phyloP scores from a whole-genome alignment of 805 yeast genomes.

The Candida patagonica region DNA sequence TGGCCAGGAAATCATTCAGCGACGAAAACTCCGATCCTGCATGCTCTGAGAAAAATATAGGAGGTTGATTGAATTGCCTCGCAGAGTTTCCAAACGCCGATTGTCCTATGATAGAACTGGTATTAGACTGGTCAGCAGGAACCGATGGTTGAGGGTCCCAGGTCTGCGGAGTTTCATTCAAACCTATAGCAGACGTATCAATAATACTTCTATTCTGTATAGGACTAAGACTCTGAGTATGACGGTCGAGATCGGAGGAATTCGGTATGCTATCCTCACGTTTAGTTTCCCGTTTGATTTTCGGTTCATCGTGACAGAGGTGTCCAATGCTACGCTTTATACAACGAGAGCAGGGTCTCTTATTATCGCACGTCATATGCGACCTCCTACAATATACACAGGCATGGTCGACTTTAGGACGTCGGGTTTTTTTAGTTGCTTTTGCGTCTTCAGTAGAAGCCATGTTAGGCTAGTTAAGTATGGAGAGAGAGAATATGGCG shows the following conservation, averaged over 20 bases:
- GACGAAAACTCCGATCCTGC: constrained; percentile 91
- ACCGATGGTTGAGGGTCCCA: background rate
- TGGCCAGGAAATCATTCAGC: constrained; percentile 75
- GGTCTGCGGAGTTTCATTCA: background rate
- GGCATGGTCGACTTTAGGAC: constrained; percentile 32
- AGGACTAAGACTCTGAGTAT: background rate
- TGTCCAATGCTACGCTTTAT: constrained; percentile 82
- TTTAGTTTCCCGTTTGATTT: constrained; percentile 4
- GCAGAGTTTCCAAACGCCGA: constrained; percentile 13
- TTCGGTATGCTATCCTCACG: background rate
- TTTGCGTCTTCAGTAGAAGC: too few relatives aligned
- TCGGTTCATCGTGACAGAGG: constrained; percentile 68
- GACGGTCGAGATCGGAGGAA: background rate
- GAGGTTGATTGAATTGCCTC: constrained; percentile 30
- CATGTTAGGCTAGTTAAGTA: too few relatives aligned
- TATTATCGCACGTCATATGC: constrained; percentile 84
- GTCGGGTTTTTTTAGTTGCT: constrained; percentile 4
- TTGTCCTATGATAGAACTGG: background rate
- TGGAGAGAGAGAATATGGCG: too few relatives aligned
- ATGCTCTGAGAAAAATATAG: constrained; percentile 80
- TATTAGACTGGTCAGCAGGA: background rate
- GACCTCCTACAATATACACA: constrained; percentile 89
- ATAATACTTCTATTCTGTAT: background rate
- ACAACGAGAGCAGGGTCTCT: constrained; percentile 70
- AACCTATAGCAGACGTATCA: background rate